Evolutionary conservation across 371 early-diverging fungal genomes (phyloP).

Genomic region (Blakeslea trispora): DNA sequence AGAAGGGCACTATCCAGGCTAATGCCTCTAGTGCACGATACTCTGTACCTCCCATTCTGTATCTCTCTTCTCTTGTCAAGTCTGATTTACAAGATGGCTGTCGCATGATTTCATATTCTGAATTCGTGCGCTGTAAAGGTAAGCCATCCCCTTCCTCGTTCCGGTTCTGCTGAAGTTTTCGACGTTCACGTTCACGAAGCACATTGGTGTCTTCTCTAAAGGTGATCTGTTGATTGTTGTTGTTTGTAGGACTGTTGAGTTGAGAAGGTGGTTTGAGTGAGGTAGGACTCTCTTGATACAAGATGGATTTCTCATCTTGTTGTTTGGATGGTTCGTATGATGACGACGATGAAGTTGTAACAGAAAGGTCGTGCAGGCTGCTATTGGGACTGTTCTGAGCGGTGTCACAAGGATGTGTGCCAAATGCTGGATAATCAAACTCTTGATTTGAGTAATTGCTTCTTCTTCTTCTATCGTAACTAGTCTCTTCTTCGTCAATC

Average conservation of each 20-base stretch:
- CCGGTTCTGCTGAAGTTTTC: constrained; percentile 15
- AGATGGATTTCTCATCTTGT: constrained; percentile 1
- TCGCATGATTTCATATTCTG: constrained; percentile 29
- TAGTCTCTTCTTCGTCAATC: constrained; percentile 7
- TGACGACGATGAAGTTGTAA: background rate
- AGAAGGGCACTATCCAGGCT: constrained; percentile 32
- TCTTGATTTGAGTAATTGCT: background rate
- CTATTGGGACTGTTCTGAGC: background rate
- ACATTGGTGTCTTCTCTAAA: constrained; percentile 33
- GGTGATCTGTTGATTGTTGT: constrained; percentile 24
- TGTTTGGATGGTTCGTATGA: background rate
- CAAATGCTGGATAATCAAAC: background rate
- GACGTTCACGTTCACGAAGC: constrained; percentile 23
- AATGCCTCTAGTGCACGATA: constrained; percentile 42
- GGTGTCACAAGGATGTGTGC: background rate
- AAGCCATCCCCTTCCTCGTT: constrained; percentile 6
- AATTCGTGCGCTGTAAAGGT: constrained; percentile 18
- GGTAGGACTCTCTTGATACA: background rate
- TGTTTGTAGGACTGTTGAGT: constrained; percentile 1
- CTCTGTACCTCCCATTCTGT: constrained; percentile 43
- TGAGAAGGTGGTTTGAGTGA: background rate
- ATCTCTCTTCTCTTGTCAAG: constrained; percentile 36
- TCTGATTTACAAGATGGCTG: constrained; percentile 27
- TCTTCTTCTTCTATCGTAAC: constrained; percentile 7
- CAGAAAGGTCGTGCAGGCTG: background rate